Evolutionary conservation across 179 eudicot species (phyloP).

Genomic region (Vitellaria paradoxa): DNA sequence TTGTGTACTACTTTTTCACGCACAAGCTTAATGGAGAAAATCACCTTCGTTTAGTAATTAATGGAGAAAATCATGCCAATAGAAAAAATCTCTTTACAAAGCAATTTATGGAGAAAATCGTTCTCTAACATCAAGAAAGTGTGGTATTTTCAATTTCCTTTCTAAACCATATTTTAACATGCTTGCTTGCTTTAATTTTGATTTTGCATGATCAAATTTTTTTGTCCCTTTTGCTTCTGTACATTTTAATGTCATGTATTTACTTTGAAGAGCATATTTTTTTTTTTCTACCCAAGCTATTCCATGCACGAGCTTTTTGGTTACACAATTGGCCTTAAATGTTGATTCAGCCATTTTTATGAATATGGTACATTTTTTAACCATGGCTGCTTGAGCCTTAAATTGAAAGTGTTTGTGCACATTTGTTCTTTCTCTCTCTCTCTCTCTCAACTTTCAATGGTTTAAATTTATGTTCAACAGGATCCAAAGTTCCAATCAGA

Average conservation of each 20-base stretch:
- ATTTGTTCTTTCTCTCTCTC: background rate
- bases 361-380: background rate
- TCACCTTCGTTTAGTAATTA: too few species aligned
- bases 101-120: too few species aligned
- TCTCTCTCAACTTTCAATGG: background rate
- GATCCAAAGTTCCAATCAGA: slow-evolving; percentile 91
- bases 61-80: too few species aligned
- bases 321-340: background rate
- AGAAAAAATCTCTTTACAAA: too few species aligned
- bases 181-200: background rate
- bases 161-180: background rate
- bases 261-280: background rate
- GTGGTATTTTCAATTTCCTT: slow-evolving; percentile 1
- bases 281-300: background rate
- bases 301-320: background rate
- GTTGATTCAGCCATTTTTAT: background rate
- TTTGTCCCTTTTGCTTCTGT: background rate
- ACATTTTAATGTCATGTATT: background rate
- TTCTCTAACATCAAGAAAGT: background rate
- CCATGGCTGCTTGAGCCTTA: background rate
- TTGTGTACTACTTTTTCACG: too few species aligned
- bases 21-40: too few species aligned
- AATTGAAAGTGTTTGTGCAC: background rate
- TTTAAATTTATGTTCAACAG: slow-evolving; percentile 31
- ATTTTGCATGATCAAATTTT: background rate